Percentiles rank a stretch among this genome's conserved stretches.
Evolutionary conservation across 2,329 filamentous ascomycete genomes (phyloP).

Genomic region (Trichoderma cornu-damae): DNA sequence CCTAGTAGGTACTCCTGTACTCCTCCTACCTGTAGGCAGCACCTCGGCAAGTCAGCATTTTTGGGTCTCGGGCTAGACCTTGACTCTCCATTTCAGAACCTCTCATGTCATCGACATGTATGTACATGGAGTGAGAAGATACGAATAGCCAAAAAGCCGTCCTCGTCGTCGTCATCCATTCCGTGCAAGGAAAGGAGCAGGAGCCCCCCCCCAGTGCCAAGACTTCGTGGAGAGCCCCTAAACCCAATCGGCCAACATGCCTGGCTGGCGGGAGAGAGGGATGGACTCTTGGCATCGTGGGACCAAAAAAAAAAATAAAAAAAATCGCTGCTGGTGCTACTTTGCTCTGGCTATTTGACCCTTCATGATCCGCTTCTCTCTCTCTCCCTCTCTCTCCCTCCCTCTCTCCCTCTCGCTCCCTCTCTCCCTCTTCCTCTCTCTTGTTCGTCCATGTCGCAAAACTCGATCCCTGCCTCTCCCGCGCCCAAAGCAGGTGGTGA

Average conservation of each 20-base stretch:
- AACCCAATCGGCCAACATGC: conserved; percentile 16
- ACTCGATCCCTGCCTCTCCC: neutral
- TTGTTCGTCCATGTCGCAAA: neutral
- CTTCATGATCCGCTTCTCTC: neutral
- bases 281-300: conserved; percentile 16
- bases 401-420: conserved; percentile 3
- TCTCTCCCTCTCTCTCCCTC: conserved; percentile 4
- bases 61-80: no score
- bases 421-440: neutral
- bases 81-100: no score
- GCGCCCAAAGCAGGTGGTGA: neutral
- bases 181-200: neutral
- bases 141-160: neutral
- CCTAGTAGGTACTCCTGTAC: no score
- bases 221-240: conserved; percentile 13
- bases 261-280: neutral
- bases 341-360: conserved; percentile 2
- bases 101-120: no score
- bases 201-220: conserved; percentile 19
- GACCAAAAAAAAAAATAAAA: no score
- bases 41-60: no score
- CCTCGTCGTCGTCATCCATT: neutral
- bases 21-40: no score
- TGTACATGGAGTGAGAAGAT: no score
- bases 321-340: no score